Base-by-base conservation (phyloP, 129 eudicot genomes). In the Helichrysum umbraculigerum region DNA sequence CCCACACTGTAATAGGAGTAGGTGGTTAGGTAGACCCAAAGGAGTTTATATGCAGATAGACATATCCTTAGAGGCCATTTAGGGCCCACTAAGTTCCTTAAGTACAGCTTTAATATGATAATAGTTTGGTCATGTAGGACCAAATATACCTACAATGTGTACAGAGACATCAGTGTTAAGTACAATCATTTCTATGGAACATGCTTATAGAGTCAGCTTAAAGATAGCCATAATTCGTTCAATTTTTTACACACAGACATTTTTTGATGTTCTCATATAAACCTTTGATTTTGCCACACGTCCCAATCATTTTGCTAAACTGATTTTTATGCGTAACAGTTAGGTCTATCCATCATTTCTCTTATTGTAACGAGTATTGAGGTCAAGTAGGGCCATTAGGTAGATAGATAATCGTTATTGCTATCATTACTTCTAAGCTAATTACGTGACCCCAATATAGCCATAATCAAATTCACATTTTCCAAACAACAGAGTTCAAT, bases 101-200 rank as follows among this genome's bases (percentile, higher is more conserved):
- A 59, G 65, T 59, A 59, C 65, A 59, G 32, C 22, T 59, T 59
- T 7, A 41, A 68, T 68, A 77, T 77, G 76, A 77, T 69, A 11
- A 29, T 25, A 68, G 39, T 32, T 62, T 77, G 81, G 51, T 77
- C 81, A 56, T 59, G 81, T 77, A 58, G 81, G 81, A 44, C 58
- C 60, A 44, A 68, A 77, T 25, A 56, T 17, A 68, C 25, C 60
- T 44, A 56, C 30, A 25, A 56, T 37, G 21, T 68, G 68, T 34
- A 42, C 30, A 16, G 20, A 67, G 58, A 57, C 44, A 21, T 68
- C 47, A 12, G 12, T 66, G 29, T 30, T 30, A 41, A 29, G 17
- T 56, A 25, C 75, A 7, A 2, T 7, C 12, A 2, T 39, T 39
- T 39, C 11, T 39, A 11, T 39, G 7, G 11, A 39, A 39, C 44